Evolutionary conservation across 2,329 filamentous ascomycete genomes (phyloP), one percentile per base, ranked within the genome.

Genomic region (Fusarium circinatum): DNA sequence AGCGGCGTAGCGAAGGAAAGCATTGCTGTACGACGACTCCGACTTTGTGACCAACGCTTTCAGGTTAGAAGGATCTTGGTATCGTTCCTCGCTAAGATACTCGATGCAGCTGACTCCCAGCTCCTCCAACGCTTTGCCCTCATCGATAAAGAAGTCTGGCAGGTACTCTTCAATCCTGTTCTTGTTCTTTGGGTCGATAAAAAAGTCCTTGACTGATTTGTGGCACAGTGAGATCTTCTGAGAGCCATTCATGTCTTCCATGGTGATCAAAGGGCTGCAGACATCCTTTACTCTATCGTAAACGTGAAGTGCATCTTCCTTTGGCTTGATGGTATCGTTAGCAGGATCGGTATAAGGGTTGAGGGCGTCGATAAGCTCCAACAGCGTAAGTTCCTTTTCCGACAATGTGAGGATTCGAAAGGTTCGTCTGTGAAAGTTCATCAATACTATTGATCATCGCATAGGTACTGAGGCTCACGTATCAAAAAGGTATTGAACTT

Each of bases 181-280:
- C 20, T 55, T 55, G 20, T 55, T 55, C 11, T 55, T 30, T 4
- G 51, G 36, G 14, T 55, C 51, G 7, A 55, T 13, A 10, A 55
- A 55, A n/a, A 55, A 55, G 26, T 55, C 36, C 26, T 41, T 55
- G 15, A 55, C 51, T 55, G 51, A 39, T 20, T 55, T 38, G 26
- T 55, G 36, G 20, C 36, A 55, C 10, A 55, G 34, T 10, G 24
- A 39, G 11, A 55, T 28, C 36, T 38, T 55, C 4, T 55, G 51
- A 28, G 34, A 39, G 5, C 26, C 51, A 12, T n/a, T 30, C 3
- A 1, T 14, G 20, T 41, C 51, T 12, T n/a, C 34, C 36, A 41
- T 41, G 5, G 24, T 18, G 15, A 55, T 55, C 34, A 55, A n/a
- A 6, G 20, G 51, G 5, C 51, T 55, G 20, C 51, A 55, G 4